Percentiles rank a stretch among this genome's conserved stretches.
These are phyloP conservation scores for Elongisporangium anandrum DNA, from an alignment of 352 stramenopile genomes.

Conservation along the genomic window DNA sequence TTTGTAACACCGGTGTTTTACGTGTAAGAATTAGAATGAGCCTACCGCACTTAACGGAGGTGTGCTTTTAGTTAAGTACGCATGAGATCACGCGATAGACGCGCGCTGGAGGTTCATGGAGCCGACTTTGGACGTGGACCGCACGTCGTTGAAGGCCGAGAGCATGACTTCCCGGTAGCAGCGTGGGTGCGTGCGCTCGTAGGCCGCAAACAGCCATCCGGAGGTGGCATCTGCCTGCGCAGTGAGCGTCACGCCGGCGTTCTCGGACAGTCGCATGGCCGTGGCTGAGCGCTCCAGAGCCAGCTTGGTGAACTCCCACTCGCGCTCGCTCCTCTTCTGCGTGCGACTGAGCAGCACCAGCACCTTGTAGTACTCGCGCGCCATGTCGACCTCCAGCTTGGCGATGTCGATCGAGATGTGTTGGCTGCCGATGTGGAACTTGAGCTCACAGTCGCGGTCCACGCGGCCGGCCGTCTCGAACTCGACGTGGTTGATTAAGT, in stretches of 20 bases:
- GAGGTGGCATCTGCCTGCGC: constrained; percentile 30
- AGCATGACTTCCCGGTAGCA: constrained; percentile 33
- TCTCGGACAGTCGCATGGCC: constrained; percentile 28
- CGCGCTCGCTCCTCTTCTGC: constrained; percentile 27
- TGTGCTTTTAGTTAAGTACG: too few species aligned
- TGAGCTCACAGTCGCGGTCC: constrained; percentile 44
- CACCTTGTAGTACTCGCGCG: constrained; percentile 37
- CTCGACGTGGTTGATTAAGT: constrained; percentile 17
- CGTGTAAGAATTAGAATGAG: too few species aligned
- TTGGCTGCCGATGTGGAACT: constrained; percentile 21
- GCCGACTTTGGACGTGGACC: not conserved
- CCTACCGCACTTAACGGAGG: too few species aligned
- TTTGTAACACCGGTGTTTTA: too few species aligned
- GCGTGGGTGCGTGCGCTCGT: constrained; percentile 27
- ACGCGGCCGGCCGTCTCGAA: constrained; percentile 44
- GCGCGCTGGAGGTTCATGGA: too few species aligned
- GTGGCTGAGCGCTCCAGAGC: constrained; percentile 23
- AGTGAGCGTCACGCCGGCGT: constrained; percentile 29
- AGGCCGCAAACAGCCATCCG: constrained; percentile 25
- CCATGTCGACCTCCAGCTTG: constrained; percentile 18
- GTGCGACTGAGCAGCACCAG: constrained; percentile 25
- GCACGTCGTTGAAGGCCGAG: constrained; percentile 13
- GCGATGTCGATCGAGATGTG: constrained; percentile 27
- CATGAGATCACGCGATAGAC: too few species aligned
- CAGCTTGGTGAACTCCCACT: constrained; percentile 25